These are phyloP conservation scores for Leucogyrophana mollusca DNA, from an alignment of 768 basidiomycete species.

Conservation along the genomic window DNA sequence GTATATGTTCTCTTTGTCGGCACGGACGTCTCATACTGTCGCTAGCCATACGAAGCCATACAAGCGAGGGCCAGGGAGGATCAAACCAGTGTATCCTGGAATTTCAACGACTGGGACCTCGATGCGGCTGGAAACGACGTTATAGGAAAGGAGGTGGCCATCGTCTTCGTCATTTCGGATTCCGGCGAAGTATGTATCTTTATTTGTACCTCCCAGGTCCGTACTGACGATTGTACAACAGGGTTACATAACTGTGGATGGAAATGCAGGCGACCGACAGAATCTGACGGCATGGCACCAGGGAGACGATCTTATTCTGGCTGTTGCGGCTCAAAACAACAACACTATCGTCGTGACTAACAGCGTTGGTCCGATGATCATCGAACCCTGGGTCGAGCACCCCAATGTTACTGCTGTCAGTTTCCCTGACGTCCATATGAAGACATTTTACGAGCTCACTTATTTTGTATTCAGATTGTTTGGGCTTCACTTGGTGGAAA, in stretches of 20 bases:
- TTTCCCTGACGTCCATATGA: constrained; percentile 15
- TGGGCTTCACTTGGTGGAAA: constrained; percentile 68
- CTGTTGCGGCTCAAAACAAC: constrained; percentile 63
- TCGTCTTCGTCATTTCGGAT: constrained; percentile 75
- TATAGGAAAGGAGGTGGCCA: constrained; percentile 49
- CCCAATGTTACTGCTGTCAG: constrained; percentile 70
- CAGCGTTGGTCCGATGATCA: constrained; percentile 56
- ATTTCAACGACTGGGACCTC: constrained; percentile 62
- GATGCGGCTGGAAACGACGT: constrained; percentile 44
- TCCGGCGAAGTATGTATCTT: constrained; percentile 57
- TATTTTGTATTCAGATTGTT: constrained; percentile 35
- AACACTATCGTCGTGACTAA: constrained; percentile 75
- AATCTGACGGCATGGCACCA: constrained; percentile 74
- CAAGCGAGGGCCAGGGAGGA: constrained; percentile 61
- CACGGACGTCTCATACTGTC: background rate
- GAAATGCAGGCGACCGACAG: constrained; percentile 72
- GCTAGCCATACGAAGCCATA: constrained; percentile 69
- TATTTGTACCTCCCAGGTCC: background rate
- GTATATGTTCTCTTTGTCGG: constrained; percentile 22
- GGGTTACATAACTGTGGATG: constrained; percentile 70
- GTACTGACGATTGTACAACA: background rate
- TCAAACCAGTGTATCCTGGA: constrained; percentile 59
- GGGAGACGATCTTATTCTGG: constrained; percentile 66
- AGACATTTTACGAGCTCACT: constrained; percentile 28
- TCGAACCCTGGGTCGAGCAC: constrained; percentile 69